A percentile compares a stretch with the other conserved stretches of the same genome.
Conservation (phyloP, 2,329 filamentous ascomycete genomes). For the Sclerotinia glacialis region DNA sequence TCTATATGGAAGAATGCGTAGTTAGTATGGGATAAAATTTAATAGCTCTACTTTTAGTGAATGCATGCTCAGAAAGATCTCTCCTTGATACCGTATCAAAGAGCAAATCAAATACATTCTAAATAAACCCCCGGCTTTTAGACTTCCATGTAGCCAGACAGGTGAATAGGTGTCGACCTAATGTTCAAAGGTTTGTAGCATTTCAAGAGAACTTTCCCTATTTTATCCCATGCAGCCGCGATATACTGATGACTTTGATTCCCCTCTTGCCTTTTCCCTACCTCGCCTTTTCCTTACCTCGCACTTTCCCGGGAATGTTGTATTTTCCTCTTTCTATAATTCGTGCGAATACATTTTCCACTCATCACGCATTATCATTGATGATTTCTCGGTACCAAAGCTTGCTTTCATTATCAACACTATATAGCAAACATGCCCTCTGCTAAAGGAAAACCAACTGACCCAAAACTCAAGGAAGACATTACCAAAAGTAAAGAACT, state of each 20-base stretch:
- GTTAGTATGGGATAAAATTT: background rate
- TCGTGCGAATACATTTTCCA: background rate
- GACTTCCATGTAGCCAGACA: background rate
- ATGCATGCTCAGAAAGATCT: background rate
- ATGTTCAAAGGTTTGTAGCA: background rate
- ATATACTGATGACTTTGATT: slow-evolving; percentile 13
- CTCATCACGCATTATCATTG: background rate
- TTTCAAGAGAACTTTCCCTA: background rate
- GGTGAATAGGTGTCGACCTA: background rate
- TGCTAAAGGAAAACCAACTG: slow-evolving; percentile 46
- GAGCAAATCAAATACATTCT: background rate
- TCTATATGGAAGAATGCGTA: background rate
- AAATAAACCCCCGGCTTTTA: too few species aligned
- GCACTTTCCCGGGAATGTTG: background rate
- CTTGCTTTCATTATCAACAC: background rate
- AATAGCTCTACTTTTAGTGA: background rate
- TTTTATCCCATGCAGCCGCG: background rate
- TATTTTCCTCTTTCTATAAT: background rate
- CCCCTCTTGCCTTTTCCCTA: slow-evolving; percentile 2
- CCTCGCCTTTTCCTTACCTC: slow-evolving; percentile 11
- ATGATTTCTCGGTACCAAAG: background rate
- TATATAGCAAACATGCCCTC: slow-evolving; percentile 41
- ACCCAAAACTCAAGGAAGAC: slow-evolving; percentile 46
- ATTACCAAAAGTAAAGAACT: slow-evolving; percentile 42
- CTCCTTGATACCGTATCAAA: background rate